These are phyloP conservation scores for Tremellales sp. DNA, from an alignment of 1,284 basidiomycete species.

Conservation along the genomic window DNA sequence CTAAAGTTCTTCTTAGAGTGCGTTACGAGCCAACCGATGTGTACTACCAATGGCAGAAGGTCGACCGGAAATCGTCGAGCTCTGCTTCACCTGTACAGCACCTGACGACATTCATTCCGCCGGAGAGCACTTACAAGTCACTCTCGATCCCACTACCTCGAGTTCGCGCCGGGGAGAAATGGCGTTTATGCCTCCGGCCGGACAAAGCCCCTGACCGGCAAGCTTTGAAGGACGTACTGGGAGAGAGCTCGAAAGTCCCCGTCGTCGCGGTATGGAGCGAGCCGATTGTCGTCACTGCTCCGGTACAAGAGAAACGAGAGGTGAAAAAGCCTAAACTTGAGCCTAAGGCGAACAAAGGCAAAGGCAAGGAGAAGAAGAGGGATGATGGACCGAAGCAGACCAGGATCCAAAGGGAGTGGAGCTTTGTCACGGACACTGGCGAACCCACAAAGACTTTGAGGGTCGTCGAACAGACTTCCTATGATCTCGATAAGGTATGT, in stretches of 20 bases:
- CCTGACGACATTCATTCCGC: constrained; percentile 63
- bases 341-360: constrained; percentile 9
- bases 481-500: constrained; percentile 80
- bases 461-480: constrained; percentile 73
- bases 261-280: constrained; percentile 45
- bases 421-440: constrained; percentile 32
- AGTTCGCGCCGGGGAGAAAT: constrained; percentile 56
- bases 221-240: neutral
- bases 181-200: constrained; percentile 58
- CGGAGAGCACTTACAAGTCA: constrained; percentile 65
- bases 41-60: constrained; percentile 37
- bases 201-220: neutral
- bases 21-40: constrained; percentile 38
- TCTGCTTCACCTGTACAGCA: too few relatives aligned
- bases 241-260: neutral
- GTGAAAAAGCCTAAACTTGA: constrained; percentile 8
- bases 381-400: constrained; percentile 61
- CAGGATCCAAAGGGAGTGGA: constrained; percentile 61
- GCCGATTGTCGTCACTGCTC: constrained; percentile 28
- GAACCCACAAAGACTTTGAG: constrained; percentile 46
- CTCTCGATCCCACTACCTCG: constrained; percentile 62
- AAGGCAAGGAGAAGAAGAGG: constrained; percentile 19
- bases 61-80: constrained; percentile 7
- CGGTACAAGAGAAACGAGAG: constrained; percentile 2
- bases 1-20: constrained; percentile 18